phyloP scores from a whole-genome alignment of 192 early-diverging fungal species.

The Radiomyces spectabilis region DNA sequence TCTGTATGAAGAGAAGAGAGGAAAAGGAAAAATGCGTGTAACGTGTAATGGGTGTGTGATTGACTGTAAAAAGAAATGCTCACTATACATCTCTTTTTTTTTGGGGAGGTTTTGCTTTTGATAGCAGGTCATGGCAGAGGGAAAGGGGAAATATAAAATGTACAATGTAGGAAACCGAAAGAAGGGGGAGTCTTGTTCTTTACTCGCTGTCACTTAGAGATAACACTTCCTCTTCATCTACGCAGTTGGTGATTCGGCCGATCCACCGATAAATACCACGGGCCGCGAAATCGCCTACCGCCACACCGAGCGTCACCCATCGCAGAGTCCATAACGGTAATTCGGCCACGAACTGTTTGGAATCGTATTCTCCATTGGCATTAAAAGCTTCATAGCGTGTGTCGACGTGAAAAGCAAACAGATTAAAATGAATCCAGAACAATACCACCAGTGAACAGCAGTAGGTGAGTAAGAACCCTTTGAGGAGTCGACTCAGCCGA shows the following conservation, averaged over 20 bases:
- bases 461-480: slow-evolving; percentile 32
- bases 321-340: slow-evolving; percentile 46
- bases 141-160: too few species aligned
- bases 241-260: background rate
- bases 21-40: too few species aligned
- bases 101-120: too few species aligned
- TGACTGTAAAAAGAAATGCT: too few species aligned
- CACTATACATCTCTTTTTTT: too few species aligned
- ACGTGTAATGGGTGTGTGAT: too few species aligned
- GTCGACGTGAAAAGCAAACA: slow-evolving; percentile 39
- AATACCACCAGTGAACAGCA: slow-evolving; percentile 33
- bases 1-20: too few species aligned
- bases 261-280: slow-evolving; percentile 22
- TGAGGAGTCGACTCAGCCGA: slow-evolving; percentile 14
- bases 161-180: too few species aligned
- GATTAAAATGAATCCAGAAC: slow-evolving; percentile 52
- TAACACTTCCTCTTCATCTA: slow-evolving; percentile 25
- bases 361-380: too few species aligned
- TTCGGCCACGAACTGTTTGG: slow-evolving; percentile 43
- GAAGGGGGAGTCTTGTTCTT: too few species aligned
- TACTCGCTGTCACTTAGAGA: too few species aligned
- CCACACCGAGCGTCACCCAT: slow-evolving; percentile 50
- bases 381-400: slow-evolving; percentile 4
- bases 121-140: too few species aligned
- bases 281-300: slow-evolving; percentile 35